Percentiles rank a stretch among this genome's conserved stretches.
phyloP scores from a whole-genome alignment of 208 protist genomes.

The Trypanosoma theileri region DNA sequence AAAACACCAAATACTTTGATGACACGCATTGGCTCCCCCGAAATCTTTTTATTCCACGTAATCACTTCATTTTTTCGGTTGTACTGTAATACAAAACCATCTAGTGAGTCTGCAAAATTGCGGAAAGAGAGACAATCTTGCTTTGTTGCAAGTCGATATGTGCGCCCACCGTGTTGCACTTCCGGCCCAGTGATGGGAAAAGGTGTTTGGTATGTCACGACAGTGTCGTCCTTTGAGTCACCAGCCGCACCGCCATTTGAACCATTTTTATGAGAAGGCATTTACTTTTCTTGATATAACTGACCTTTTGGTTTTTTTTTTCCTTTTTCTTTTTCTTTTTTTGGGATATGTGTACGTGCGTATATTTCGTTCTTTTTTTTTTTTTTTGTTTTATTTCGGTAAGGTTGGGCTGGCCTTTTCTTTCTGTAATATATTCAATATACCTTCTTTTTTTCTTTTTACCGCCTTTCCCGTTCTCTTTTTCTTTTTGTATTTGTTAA shows the following conservation, averaged over 20 bases:
- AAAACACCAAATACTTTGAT: conserved; percentile 86
- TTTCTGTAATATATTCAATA: too few relatives aligned
- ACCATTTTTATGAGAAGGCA: neutral
- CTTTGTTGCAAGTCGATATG: conserved; percentile 63
- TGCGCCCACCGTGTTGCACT: conserved; percentile 35
- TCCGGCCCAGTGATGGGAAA: conserved; percentile 55
- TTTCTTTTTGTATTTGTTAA: too few relatives aligned
- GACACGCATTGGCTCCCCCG: conserved; percentile 67
- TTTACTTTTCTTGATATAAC: neutral
- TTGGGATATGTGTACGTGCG: too few relatives aligned
- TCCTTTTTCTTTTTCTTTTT: neutral
- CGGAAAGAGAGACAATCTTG: conserved; percentile 70
- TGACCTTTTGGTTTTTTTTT: neutral
- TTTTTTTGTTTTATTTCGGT: too few relatives aligned
- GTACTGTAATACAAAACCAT: conserved; percentile 69
- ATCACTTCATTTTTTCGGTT: conserved; percentile 46
- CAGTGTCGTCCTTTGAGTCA: neutral
- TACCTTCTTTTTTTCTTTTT: too few relatives aligned
- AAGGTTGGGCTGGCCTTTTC: too few relatives aligned
- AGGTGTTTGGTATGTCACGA: conserved; percentile 57
- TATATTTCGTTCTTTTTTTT: too few relatives aligned
- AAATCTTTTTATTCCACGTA: conserved; percentile 73
- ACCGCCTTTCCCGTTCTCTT: too few relatives aligned
- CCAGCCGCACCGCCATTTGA: neutral
- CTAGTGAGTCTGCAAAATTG: conserved; percentile 68